Conservation (phyloP, 371 early-diverging fungal species). For the Apophysomyces sp. region DNA sequence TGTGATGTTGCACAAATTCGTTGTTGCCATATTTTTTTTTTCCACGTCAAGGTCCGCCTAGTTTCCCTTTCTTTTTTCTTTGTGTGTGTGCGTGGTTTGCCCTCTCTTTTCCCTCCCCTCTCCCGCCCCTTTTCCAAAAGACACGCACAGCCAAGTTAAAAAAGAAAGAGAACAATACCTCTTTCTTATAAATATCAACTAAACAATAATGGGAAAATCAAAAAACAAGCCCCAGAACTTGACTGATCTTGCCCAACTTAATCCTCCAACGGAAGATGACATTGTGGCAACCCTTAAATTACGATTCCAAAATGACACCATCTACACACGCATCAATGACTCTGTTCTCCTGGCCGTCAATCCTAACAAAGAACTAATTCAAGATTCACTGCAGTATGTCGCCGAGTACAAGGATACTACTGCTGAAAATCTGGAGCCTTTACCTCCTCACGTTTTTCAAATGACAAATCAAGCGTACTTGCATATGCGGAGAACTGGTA, state of each 20-base stretch:
- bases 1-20: slow-evolving; percentile 1
- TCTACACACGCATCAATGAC: slow-evolving; percentile 68
- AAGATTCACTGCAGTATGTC: slow-evolving; percentile 69
- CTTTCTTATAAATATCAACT: slow-evolving; percentile 1
- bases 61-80: background rate
- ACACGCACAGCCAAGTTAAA: background rate
- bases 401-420: slow-evolving; percentile 71
- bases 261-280: slow-evolving; percentile 33
- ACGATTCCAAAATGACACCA: slow-evolving; percentile 52
- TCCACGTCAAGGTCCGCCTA: background rate
- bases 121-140: background rate
- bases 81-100: background rate
- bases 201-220: slow-evolving; percentile 13
- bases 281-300: slow-evolving; percentile 50
- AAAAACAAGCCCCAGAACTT: slow-evolving; percentile 22
- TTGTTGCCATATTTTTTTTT: background rate
- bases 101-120: slow-evolving; percentile 6
- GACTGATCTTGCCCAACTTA: slow-evolving; percentile 27
- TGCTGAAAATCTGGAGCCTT: slow-evolving; percentile 47
- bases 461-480: slow-evolving; percentile 70
- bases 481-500: slow-evolving; percentile 84
- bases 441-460: slow-evolving; percentile 87
- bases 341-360: slow-evolving; percentile 53
- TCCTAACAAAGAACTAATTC: slow-evolving; percentile 41
- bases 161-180: background rate